Base-by-base conservation (phyloP, 805 yeast species). In the Schwanniomyces polymorphus region DNA sequence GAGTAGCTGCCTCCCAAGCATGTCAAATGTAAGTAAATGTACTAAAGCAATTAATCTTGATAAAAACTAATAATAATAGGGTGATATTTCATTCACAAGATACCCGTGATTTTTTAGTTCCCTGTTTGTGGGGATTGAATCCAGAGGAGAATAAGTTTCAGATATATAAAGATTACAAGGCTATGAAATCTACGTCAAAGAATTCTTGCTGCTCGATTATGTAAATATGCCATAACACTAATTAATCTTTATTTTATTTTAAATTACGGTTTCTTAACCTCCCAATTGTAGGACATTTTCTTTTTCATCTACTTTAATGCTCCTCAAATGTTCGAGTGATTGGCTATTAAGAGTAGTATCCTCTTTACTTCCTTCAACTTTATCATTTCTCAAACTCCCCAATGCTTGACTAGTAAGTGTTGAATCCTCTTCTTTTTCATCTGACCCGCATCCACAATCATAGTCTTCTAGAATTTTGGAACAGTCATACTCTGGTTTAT, bases 371-470 rank as follows among this genome's bases (percentile, higher is more conserved):
- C 84, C 92, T 42, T 83, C 96, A 10, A 21, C 23, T 3, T 21
- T 5, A 21, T 3, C 23, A 21, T 21, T 68, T 25, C 72, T 61
- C 50, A 80, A 59, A 57, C 79, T 82, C 2, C 70, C 68, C 27
- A 65, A 52, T 14, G 59, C 54, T 44, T 65, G 63, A 27, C 58
- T 56, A 2, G 70, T 72, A 46, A 74, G 59, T 2, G 79, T 76
- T 16, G 50, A 53, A 46, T 75, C 82, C 6, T 59, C 68, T 41
- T 70, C 76, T 54, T 78, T 81, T 56, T 84, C 92, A 43, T 83
- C 96, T 10, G 65, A 75, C 0, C 94, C 96, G 69, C 99, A 92
- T 0, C 99, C 99, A 72, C 99, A 92, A 59, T 91, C 96, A 65
- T 94, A 94, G 66, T 89, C 94, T 55, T 90, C 97, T 45, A 88